Percentiles rank a stretch among this genome's conserved stretches.
phyloP scores from a whole-genome alignment of 495 filamentous ascomycete genomes.

The Bathelium albidoporum region DNA sequence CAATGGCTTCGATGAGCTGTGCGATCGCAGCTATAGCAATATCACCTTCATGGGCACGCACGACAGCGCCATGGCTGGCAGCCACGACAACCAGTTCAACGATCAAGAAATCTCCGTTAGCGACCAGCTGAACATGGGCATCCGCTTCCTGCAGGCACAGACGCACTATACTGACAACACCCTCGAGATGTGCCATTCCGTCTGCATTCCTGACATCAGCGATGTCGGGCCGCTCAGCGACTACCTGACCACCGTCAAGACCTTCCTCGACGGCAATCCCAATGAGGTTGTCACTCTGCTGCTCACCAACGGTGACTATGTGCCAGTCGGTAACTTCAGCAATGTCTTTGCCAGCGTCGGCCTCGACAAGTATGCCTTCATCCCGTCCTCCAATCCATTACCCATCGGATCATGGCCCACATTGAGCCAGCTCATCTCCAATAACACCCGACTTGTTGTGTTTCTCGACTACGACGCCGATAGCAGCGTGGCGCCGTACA shows the following conservation, averaged over 20 bases:
- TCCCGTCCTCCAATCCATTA: slow-evolving; percentile 11
- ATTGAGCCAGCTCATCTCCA: slow-evolving; percentile 21
- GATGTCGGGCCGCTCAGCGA: slow-evolving; percentile 22
- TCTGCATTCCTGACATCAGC: slow-evolving; percentile 19
- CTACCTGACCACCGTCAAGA: slow-evolving; percentile 24
- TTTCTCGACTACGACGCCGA: slow-evolving; percentile 23
- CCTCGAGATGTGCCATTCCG: slow-evolving; percentile 24
- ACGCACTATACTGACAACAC: slow-evolving; percentile 19
- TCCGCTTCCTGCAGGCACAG: slow-evolving; percentile 28
- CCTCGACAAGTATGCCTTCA: slow-evolving; percentile 24
- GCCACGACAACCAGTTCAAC: slow-evolving; percentile 8
- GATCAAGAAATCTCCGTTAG: slow-evolving; percentile 24
- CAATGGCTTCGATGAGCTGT: slow-evolving; percentile 52
- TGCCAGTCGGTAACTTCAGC: slow-evolving; percentile 12
- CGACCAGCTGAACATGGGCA: slow-evolving; percentile 27
- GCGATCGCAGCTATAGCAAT: slow-evolving; percentile 48
- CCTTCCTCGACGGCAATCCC: slow-evolving; percentile 26
- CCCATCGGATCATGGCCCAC: slow-evolving; percentile 24
- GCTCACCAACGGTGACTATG: slow-evolving; percentile 26
- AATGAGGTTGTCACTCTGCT: slow-evolving; percentile 31
- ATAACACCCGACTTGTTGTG: slow-evolving; percentile 24
- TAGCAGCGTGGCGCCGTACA: slow-evolving; percentile 20
- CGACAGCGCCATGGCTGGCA: slow-evolving; percentile 46
- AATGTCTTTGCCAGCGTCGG: slow-evolving; percentile 19
- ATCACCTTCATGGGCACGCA: slow-evolving; percentile 56